phyloP scores from a whole-genome alignment of 108 stramenopile genomes.

The Asterionellopsis glacialis region DNA sequence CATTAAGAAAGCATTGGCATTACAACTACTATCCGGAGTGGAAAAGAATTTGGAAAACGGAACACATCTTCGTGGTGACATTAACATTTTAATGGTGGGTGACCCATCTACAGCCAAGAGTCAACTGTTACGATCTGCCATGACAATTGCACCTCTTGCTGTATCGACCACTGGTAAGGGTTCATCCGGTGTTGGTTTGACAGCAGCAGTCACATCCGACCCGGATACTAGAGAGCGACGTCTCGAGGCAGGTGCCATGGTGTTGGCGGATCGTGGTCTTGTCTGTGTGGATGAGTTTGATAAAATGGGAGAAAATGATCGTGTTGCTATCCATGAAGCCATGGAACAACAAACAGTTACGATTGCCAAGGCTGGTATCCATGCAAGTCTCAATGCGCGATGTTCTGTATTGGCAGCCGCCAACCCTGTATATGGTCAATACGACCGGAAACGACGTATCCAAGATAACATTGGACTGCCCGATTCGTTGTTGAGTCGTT shows the following conservation, averaged over 20 bases:
- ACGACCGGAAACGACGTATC: conserved; percentile 90
- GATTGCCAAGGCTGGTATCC: conserved; percentile 98
- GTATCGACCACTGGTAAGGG: conserved; percentile 96
- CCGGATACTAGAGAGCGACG: conserved; percentile 95
- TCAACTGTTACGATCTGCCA: conserved; percentile 93
- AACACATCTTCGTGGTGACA: conserved; percentile 97
- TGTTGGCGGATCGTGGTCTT: conserved; percentile 95
- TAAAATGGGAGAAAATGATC: conserved; percentile 90
- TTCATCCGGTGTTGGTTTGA: conserved; percentile 97
- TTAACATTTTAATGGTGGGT: conserved; percentile 99
- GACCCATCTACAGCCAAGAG: conserved; percentile 99
- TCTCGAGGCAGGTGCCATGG: conserved; percentile 99
- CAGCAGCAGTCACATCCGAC: conserved; percentile 98
- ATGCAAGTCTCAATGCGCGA: conserved; percentile 90
- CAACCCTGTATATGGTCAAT: conserved; percentile 99
- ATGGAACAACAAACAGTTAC: conserved; percentile 99
- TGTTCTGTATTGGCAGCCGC: conserved; percentile 99
- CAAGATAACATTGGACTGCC: conserved; percentile 99
- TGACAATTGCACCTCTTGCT: conserved; percentile 94
- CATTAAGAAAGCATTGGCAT: conserved; percentile 94
- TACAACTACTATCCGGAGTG: conserved; percentile 90
- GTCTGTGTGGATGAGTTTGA: conserved; percentile 99
- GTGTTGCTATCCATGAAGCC: conserved; percentile 98
- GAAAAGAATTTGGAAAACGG: conserved; percentile 98
- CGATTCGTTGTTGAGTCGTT: conserved; percentile 97